Conservation (phyloP, 208 protist species). For the Leishmania mexicana region DNA sequence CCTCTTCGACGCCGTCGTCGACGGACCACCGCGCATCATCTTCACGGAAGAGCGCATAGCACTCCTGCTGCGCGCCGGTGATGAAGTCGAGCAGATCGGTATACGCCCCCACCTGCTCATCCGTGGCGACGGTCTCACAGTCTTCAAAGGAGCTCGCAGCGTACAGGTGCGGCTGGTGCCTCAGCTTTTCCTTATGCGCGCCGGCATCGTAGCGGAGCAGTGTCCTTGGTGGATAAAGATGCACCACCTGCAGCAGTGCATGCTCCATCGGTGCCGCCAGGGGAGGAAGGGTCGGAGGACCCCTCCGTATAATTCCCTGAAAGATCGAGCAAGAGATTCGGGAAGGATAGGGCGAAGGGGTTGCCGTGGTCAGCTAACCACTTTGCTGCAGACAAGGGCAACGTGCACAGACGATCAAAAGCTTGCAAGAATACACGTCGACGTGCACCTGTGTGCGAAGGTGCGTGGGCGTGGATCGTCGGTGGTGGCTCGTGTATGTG, state of each 20-base stretch:
- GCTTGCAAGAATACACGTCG: background rate
- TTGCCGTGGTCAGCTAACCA: background rate
- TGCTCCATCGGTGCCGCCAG: constrained; percentile 10
- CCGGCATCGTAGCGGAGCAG: constrained; percentile 26
- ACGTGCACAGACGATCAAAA: background rate
- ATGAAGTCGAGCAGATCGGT: constrained; percentile 56
- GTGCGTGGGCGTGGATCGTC: background rate
- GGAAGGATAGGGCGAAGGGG: background rate
- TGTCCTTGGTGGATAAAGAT: constrained; percentile 8
- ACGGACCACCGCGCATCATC: constrained; percentile 26
- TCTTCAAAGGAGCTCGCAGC: constrained; percentile 17
- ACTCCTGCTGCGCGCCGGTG: constrained; percentile 47
- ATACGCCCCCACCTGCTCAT: constrained; percentile 31
- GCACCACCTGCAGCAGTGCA: constrained; percentile 25
- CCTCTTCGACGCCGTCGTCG: constrained; percentile 20
- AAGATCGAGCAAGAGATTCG: background rate
- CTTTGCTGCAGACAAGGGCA: background rate
- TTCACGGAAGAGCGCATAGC: constrained; percentile 68
- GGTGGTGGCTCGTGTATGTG: no score
- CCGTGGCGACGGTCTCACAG: constrained; percentile 10
- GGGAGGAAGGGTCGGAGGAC: background rate
- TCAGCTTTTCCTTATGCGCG: constrained; percentile 24
- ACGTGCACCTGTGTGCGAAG: background rate
- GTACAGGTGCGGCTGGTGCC: constrained; percentile 27
- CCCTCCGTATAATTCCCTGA: background rate